These are phyloP conservation scores for Pleurozium schreberi DNA, from an alignment of 225 moss, liverwort and hornwort genomes.

Conservation along the genomic window DNA sequence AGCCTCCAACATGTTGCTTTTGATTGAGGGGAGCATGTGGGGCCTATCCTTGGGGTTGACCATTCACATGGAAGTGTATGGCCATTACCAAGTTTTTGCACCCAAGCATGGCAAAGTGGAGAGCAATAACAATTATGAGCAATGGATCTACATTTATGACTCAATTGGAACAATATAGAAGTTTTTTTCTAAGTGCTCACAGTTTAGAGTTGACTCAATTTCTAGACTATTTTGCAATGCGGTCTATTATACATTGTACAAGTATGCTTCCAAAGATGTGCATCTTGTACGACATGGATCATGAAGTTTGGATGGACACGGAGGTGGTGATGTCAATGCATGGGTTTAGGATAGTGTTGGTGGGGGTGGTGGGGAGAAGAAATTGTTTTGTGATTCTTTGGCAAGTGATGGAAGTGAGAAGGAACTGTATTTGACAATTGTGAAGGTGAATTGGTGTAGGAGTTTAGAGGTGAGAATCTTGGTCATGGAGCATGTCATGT, in stretches of 20 bases:
- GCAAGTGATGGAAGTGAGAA: neutral
- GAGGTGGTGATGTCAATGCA: neutral
- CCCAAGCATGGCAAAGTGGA: neutral
- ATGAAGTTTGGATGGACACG: neutral
- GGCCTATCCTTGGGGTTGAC: neutral
- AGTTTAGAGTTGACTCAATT: neutral
- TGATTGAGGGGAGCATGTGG: neutral
- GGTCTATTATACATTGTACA: neutral
- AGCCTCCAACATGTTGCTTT: neutral
- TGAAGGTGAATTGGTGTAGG: neutral
- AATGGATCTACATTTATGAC: neutral
- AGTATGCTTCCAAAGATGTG: neutral
- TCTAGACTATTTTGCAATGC: neutral
- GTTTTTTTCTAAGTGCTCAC: neutral
- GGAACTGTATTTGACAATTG: neutral
- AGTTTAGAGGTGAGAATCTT: neutral
- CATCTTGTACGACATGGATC: neutral
- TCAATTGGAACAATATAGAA: neutral
- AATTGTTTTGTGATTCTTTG: neutral
- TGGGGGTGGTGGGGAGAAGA: neutral
- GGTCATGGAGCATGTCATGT: neutral
- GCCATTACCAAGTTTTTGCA: neutral
- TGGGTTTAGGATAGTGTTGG: neutral
- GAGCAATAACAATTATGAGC: neutral
- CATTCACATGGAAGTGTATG: neutral